Evolutionary conservation across 2,329 filamentous ascomycete genomes (phyloP).

Genomic region (Cladobotryum mycophilum): DNA sequence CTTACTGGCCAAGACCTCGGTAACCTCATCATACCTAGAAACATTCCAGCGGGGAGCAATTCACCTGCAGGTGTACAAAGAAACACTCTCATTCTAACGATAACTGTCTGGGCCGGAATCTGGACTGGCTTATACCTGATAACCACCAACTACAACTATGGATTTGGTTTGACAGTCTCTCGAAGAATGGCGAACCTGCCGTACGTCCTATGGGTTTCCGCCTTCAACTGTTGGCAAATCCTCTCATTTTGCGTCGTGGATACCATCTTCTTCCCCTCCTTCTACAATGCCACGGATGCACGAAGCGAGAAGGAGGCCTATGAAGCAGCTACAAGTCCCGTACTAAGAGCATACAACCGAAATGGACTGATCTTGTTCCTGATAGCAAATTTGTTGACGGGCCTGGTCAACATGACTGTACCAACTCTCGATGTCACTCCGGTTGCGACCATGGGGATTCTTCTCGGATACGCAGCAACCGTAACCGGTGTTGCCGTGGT

Average conservation of each 20-base stretch:
- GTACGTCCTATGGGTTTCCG: slow-evolving; percentile 87
- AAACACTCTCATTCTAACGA: slow-evolving; percentile 53
- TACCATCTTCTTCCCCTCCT: slow-evolving; percentile 66
- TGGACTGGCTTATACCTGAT: slow-evolving; percentile 69
- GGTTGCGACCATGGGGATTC: slow-evolving; percentile 61
- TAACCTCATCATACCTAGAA: slow-evolving; percentile 66
- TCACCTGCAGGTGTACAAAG: slow-evolving; percentile 41
- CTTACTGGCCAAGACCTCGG: slow-evolving; percentile 81
- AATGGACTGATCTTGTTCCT: slow-evolving; percentile 85
- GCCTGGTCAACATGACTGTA: slow-evolving; percentile 79
- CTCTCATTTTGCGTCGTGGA: slow-evolving; percentile 74
- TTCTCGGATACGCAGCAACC: slow-evolving; percentile 64
- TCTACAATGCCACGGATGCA: slow-evolving; percentile 52
- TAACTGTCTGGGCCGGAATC: slow-evolving; percentile 57
- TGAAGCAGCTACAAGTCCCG: slow-evolving; percentile 65
- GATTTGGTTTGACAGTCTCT: slow-evolving; percentile 71
- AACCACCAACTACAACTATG: slow-evolving; percentile 61
- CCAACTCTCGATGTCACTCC: slow-evolving; percentile 69
- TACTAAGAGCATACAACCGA: slow-evolving; percentile 80
- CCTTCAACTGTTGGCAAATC: slow-evolving; percentile 83
- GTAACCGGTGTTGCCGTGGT: slow-evolving; percentile 62
- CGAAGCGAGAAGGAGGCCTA: slow-evolving; percentile 58
- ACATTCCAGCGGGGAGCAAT: slow-evolving; percentile 37
- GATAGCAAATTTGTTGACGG: slow-evolving; percentile 82
- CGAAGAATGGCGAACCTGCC: slow-evolving; percentile 87